These are phyloP conservation scores for Clonostachys rosea DNA, from an alignment of 2,329 filamentous ascomycete genomes.

Conservation along the genomic window DNA sequence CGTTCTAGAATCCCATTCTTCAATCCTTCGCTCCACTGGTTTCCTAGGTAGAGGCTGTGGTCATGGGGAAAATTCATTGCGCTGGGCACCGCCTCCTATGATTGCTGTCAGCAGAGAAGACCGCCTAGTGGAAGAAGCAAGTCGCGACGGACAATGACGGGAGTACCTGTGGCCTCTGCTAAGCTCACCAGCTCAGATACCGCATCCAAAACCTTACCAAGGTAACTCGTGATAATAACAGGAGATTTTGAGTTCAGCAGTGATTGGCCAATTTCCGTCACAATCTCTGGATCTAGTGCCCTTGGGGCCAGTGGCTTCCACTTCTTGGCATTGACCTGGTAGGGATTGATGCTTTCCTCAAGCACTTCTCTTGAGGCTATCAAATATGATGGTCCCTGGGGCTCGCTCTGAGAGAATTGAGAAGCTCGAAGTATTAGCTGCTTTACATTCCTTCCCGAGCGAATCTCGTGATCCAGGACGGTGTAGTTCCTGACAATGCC, in stretches of 20 bases:
- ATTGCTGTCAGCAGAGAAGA: no score
- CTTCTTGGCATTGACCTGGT: slow-evolving; percentile 59
- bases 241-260: slow-evolving; percentile 62
- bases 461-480: slow-evolving; percentile 77
- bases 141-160: no score
- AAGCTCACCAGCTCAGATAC: no score
- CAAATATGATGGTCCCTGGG: slow-evolving; percentile 76
- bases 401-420: slow-evolving; percentile 74
- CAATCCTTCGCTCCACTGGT: slow-evolving; percentile 55
- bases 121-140: no score
- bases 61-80: slow-evolving; percentile 78
- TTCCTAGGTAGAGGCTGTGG: slow-evolving; percentile 63
- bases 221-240: slow-evolving; percentile 66
- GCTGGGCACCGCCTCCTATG: slow-evolving; percentile 60
- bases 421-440: slow-evolving; percentile 83
- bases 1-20: slow-evolving; percentile 49
- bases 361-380: slow-evolving; percentile 76
- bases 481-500: slow-evolving; percentile 82
- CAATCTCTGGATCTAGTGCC: slow-evolving; percentile 46
- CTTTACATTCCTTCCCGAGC: slow-evolving; percentile 80
- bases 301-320: slow-evolving; percentile 71
- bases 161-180: no score
- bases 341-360: slow-evolving; percentile 77
- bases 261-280: slow-evolving; percentile 54
- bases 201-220: slow-evolving; percentile 44